Evolutionary conservation across 225 moss, liverwort and hornwort genomes (phyloP), one percentile per base, ranked within the genome.

Genomic region (Thuidium tamariscinum): DNA sequence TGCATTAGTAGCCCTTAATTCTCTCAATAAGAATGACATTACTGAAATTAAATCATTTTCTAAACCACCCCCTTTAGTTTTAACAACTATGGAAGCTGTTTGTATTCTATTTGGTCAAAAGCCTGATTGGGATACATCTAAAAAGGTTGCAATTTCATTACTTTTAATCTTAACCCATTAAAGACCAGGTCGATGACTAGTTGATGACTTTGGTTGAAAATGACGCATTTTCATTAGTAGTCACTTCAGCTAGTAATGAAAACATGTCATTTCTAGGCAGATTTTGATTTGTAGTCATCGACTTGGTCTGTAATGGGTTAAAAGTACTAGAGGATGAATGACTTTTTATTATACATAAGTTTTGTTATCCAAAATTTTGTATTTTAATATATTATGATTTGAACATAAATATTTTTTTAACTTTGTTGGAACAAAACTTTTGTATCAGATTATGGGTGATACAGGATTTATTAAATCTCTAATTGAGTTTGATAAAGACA

Each of bases 41-140:
- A 98, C 95, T 10, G 98, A 98, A 79, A 93, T 98, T 67, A 98
- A 98, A 61, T 98, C 98, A 2, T 98, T 98, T 37, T 93, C 93
- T 6, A 96, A 96, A 83, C 98, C 98, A 69, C 98, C 98, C 3
- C 89, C 93, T 20, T 87, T 98, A 2, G 98, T 98, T 51, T 91
- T 96, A 57, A 93, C 96, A n/a, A 98, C 98, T 3, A 98, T 98
- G 95, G 96, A 98, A 90, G 98, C 89, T 4, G 91, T 98, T 27
- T 98, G 95, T 34, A 92, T 96, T 78, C 83, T 98, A 8, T 91
- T 98, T 66, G 93, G 93, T 52, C 96, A 98, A 81, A 94, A 96
- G 34, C 82, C 95, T 15, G 96, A 96, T 52, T 98, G 98, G 98
- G 98, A 98, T 78, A 88, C 89, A 7, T 90, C 98, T 15, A 98